Evolutionary conservation across 148 eudicot genomes (phyloP).

Genomic region (Dysphania ambrosioides): DNA sequence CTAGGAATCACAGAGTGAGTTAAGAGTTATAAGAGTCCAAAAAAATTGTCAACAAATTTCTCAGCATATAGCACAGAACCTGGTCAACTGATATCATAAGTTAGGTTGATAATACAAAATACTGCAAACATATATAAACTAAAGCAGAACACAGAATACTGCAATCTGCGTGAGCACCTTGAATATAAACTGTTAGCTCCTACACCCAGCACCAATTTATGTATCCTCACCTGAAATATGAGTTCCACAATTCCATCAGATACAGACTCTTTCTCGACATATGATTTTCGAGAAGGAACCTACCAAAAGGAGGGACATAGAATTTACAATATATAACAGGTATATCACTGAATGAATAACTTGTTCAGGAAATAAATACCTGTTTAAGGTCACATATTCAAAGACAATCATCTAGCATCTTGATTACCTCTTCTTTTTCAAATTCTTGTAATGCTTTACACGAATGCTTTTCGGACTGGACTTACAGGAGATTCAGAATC

Average conservation of each 20-base stretch:
- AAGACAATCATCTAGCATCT: conserved; percentile 10
- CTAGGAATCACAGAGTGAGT: background rate
- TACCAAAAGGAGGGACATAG: background rate
- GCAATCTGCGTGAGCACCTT: no score
- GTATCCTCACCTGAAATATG: conserved; percentile 1
- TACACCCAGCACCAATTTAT: conserved; percentile 20
- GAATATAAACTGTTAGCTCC: conserved; percentile 15
- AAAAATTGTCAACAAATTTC: background rate
- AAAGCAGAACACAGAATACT: no score
- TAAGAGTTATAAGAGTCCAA: background rate
- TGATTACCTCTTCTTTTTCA: conserved; percentile 1
- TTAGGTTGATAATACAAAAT: no score
- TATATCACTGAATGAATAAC: background rate
- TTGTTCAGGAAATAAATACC: background rate
- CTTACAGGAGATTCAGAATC: no score
- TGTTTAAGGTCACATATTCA: background rate
- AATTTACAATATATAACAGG: background rate
- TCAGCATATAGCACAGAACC: background rate
- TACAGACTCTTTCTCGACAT: conserved; percentile 2
- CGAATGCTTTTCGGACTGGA: no score
- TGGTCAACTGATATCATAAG: background rate
- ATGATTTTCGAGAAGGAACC: conserved; percentile 6
- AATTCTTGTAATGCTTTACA: background rate
- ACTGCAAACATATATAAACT: background rate
- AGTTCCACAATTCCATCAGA: conserved; percentile 9